These are phyloP conservation scores for Amyloporia xantha DNA, from an alignment of 768 basidiomycete species.

Conservation along the genomic window DNA sequence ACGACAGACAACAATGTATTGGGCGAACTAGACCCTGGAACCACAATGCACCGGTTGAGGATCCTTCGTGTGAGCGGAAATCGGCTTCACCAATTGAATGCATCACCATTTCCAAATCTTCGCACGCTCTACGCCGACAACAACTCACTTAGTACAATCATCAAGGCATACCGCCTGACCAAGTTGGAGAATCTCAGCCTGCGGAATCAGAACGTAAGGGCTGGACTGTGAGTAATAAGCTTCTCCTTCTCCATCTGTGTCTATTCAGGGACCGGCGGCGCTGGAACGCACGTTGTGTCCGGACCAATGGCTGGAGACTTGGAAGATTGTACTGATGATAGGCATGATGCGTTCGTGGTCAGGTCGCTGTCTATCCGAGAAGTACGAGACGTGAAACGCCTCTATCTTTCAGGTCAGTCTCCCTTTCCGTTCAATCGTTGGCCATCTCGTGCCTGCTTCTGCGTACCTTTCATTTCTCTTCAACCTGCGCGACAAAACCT, in stretches of 20 bases:
- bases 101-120: constrained; percentile 55
- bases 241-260: background rate
- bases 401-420: constrained; percentile 87
- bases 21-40: constrained; percentile 43
- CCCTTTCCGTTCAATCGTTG: background rate
- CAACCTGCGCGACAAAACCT: constrained; percentile 6
- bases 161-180: constrained; percentile 47
- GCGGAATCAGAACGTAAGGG: constrained; percentile 75
- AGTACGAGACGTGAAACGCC: constrained; percentile 85
- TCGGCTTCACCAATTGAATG: constrained; percentile 57
- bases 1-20: constrained; percentile 68
- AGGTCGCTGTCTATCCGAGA: constrained; percentile 48
- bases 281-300: too few species aligned
- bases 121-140: constrained; percentile 92
- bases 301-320: background rate
- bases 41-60: constrained; percentile 62
- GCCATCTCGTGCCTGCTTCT: background rate
- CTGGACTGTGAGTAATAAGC: constrained; percentile 53
- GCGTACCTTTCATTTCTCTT: background rate
- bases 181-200: constrained; percentile 88
- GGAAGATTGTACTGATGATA: background rate
- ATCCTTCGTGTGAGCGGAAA: constrained; percentile 85
- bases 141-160: constrained; percentile 52
- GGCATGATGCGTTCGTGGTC: constrained; percentile 12
- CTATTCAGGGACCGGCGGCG: background rate